Conservation (phyloP, 352 stramenopile genomes). For the Phytophthora pisi region DNA sequence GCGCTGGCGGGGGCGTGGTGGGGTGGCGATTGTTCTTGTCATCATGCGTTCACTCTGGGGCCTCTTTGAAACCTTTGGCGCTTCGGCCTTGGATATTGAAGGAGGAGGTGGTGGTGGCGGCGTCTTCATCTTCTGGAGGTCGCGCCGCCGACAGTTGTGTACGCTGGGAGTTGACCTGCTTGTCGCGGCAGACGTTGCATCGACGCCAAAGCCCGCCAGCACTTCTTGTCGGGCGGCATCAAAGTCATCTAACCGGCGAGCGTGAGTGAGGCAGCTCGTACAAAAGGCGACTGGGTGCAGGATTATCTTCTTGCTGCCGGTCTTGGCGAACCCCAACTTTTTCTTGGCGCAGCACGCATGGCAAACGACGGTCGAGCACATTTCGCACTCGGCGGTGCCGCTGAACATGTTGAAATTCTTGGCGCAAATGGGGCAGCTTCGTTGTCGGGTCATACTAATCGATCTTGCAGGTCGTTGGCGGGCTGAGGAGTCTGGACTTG, state of each 20-base stretch:
- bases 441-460: constrained; percentile 17
- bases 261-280: constrained; percentile 35
- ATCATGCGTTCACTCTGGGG: constrained; percentile 19
- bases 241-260: constrained; percentile 28
- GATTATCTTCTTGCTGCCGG: constrained; percentile 28
- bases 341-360: constrained; percentile 38
- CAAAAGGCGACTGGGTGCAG: constrained; percentile 34
- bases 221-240: constrained; percentile 38
- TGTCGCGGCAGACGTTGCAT: constrained; percentile 1
- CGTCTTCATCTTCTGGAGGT: constrained; percentile 13
- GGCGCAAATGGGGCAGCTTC: constrained; percentile 36
- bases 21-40: background rate
- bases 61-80: constrained; percentile 2
- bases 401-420: constrained; percentile 39
- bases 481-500: constrained; percentile 11
- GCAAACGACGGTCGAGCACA: constrained; percentile 38
- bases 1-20: constrained; percentile 7
- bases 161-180: constrained; percentile 3
- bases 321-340: constrained; percentile 32
- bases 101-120: background rate
- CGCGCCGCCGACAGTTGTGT: constrained; percentile 29
- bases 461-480: constrained; percentile 15
- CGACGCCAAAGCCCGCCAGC: constrained; percentile 13
- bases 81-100: constrained; percentile 10
- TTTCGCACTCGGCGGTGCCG: constrained; percentile 23